phyloP scores from a whole-genome alignment of 371 early-diverging fungal species.

The Choanephora cucurbitarum region DNA sequence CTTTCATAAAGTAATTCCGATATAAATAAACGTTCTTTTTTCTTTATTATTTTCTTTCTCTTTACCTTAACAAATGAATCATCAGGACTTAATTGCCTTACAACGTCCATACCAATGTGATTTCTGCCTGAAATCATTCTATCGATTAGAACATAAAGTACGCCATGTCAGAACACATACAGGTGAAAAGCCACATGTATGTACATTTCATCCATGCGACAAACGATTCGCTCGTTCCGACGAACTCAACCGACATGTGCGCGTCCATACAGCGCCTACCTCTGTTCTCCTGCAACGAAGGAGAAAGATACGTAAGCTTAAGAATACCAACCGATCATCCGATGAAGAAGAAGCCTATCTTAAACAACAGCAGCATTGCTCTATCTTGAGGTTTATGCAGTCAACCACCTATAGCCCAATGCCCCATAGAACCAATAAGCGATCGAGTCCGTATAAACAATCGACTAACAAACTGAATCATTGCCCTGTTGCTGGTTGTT shows the following conservation, averaged over 20 bases:
- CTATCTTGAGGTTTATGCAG: slow-evolving; percentile 44
- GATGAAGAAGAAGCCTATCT: slow-evolving; percentile 50
- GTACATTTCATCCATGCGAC: slow-evolving; percentile 71
- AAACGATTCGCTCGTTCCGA: slow-evolving; percentile 87
- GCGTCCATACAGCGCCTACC: slow-evolving; percentile 57
- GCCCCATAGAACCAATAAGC: no score
- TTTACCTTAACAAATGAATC: neutral
- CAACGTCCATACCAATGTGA: slow-evolving; percentile 69
- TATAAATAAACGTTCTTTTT: neutral
- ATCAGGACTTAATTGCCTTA: slow-evolving; percentile 2
- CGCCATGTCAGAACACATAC: slow-evolving; percentile 90
- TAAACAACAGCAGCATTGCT: slow-evolving; percentile 50
- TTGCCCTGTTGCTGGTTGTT: slow-evolving; percentile 42
- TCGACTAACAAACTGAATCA: slow-evolving; percentile 37
- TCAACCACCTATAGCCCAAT: no score
- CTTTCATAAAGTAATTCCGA: neutral
- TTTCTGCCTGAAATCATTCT: slow-evolving; percentile 73
- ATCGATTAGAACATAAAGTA: slow-evolving; percentile 74
- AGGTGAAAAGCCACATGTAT: slow-evolving; percentile 84
- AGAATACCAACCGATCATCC: slow-evolving; percentile 7
- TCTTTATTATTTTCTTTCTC: slow-evolving; percentile 9
- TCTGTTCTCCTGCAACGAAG: slow-evolving; percentile 21
- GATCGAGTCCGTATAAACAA: slow-evolving; percentile 33
- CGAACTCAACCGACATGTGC: slow-evolving; percentile 79
- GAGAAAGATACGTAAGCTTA: slow-evolving; percentile 19